Evolutionary conservation across 2,329 filamentous ascomycete genomes (phyloP), one percentile per base, ranked within the genome.

Genomic region (Chalaropsis ovoidea): DNA sequence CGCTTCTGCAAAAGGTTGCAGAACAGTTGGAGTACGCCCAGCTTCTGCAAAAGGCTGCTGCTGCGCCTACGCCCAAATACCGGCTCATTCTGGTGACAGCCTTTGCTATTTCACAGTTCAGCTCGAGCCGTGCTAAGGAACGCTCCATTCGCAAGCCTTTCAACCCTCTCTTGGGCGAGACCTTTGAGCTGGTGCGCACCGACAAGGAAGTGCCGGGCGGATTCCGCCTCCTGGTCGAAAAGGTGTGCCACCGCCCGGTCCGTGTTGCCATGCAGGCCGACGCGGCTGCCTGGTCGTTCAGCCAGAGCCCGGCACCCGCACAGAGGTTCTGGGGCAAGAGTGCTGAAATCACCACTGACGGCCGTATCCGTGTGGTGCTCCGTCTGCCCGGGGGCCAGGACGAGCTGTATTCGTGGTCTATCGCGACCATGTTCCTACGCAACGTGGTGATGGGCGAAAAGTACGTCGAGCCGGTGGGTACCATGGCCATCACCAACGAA

Each of bases 321-420:
- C 93, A 99, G 73, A 97, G 97, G 73, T 99, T 99, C 78, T 97
- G 94, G 94, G 94, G 94, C 65, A 97, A 97, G 78, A 93, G 88
- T 65, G 90, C 90, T 2, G 94, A 99, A 75, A 85, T 99, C 68
- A 94, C 89, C 68, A 97, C 91, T 0, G 93, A 96, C 65, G 94
- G 94, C 1, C 88, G 90, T 31, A 86, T 90, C 2, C 84, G 92
- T 61, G 80, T 96, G 47, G 84, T 86, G 47, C 78, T 99, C 35
- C 86, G 81, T 31, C 73, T 86, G 62, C 70, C 79, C 0, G 82
- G 94, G 72, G 81, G 82, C 1, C 82, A 79, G 0, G 88, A 90
- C 65, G 93, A 97, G 73, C 82, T 85, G 68, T 99, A 93, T 77
- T 92, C 86, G 70, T 99, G 91, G 90, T 87, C 83, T 58, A 81